Base-by-base conservation (phyloP, 2,329 filamentous ascomycete genomes). In the Aspergillus ochraceus region DNA sequence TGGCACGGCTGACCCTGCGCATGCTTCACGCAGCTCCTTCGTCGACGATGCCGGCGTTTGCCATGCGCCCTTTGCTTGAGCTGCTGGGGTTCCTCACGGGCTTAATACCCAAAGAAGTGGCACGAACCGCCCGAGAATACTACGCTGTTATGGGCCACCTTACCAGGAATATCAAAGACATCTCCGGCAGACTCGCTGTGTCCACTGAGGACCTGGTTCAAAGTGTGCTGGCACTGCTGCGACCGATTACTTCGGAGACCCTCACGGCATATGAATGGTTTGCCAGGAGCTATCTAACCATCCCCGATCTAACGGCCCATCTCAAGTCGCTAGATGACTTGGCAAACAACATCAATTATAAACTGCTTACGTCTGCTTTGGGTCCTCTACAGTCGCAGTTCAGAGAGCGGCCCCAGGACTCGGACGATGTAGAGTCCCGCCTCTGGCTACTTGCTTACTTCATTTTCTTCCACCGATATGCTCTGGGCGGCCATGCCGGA, bases 401-500 rank as follows among this genome's bases (percentile, higher is more conserved):
- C 8, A 54, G 58, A 29, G 65, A 68, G 30, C 66, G 64, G 5
- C 69, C 72, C 19, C 62, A 74, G 61, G 56, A 65, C 65, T 54
- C 76, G 30, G 69, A 73, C 24, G 74, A 76, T 60, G 69, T 71
- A 10, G 73, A 78, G 47, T 74, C 73, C 60, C 80, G 82, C 17
- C 70, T 87, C 19, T 87, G 85, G 78, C 74, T 89, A 9, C 76
- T 89, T 47, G 80, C 83, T 24, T 83, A 85, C 62, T 81, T 88
- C 61, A 84, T 89, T 52, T 87, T 80, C 69, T 82, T 86, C 65
- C 80, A 85, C 62, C 79, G 79, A 42, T 77, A 79, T 65, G 78
- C 79, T n/a, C 72, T 73, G 32, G 80, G 71, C 68, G 70, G 67
- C 36, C 68, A 74, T 32, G 67, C 68, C 14, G 62, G 67, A 60